Base-by-base conservation (phyloP, 2,329 filamentous ascomycete species). In the Fusarium sarcochroum region DNA sequence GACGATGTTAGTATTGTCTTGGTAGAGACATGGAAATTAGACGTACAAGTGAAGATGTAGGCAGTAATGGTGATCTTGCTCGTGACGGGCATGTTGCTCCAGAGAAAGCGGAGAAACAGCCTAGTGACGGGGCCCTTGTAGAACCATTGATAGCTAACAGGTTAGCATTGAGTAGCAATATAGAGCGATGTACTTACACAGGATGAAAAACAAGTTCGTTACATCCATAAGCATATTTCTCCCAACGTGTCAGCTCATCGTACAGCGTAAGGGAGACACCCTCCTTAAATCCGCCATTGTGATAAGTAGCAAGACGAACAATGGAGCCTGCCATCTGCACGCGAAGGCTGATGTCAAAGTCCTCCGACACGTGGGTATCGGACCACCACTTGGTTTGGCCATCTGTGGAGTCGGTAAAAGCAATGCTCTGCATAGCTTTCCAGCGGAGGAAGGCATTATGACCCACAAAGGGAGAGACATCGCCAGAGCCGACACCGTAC, bases 371-470 rank as follows among this genome's bases (percentile, higher is more conserved):
- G 70, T 91, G 90, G 14, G 84, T 85, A 75, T 93, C 91, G 10
- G 90, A 92, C 91, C 91, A 93, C 79, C 87, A 93, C 69, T 89
- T 88, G 32, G 88, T 85, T 69, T 88, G 84, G 9, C 84, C 86
- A 54, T 88, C 74, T 1, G 66, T 40, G 0, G 23, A 23, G 21
- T 71, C 66, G 0, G 60, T 56, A 37, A 71, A 72, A 1, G 55
- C 37, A 18, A 72, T 61, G 34, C 40, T 64, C 49, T 64, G 63
- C 2, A 71, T 62, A 34, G 70, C 73, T 38, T 72, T 71, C 91
- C 91, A 93, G 30, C 91, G 85, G 10, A 93, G 82, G 64, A 93
- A 87, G 3, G 91, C 91, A 73, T 93, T 93, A 81, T 93, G 91
- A 3, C 91, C 91, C 60, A 93, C 91, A 69, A 93, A 93, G 1